Percentiles rank a stretch among this genome's conserved stretches.
phyloP scores from a whole-genome alignment of 768 basidiomycete species.

The Mycena galopus region DNA sequence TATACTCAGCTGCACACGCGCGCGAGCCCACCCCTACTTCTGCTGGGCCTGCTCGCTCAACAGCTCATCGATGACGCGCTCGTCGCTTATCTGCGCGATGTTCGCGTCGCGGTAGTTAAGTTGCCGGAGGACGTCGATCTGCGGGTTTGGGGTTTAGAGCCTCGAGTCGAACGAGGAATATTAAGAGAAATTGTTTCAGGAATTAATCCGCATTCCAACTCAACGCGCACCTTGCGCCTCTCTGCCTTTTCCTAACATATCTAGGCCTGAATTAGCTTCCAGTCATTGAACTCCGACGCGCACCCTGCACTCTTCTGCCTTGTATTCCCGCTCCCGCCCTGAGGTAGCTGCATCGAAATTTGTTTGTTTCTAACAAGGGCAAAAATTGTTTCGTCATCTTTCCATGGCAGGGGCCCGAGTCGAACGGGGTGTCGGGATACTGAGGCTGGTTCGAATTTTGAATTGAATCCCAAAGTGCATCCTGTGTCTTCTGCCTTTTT shows the following conservation, averaged over 20 bases:
- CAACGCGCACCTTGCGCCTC: too few relatives aligned
- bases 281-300: not conserved
- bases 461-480: not conserved
- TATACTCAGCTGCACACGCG: too few relatives aligned
- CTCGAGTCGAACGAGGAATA: too few relatives aligned
- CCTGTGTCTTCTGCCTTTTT: not conserved
- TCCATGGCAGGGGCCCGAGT: constrained; percentile 1
- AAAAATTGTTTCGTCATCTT: too few relatives aligned
- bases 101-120: constrained; percentile 91
- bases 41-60: constrained; percentile 75
- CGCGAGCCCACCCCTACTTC: too few relatives aligned
- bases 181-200: too few relatives aligned
- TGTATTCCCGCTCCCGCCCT: too few relatives aligned
- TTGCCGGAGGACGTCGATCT: constrained; percentile 92
- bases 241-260: not conserved
- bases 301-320: not conserved
- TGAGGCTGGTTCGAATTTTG: not conserved
- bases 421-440: not conserved
- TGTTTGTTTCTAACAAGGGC: too few relatives aligned
- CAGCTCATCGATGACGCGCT: constrained; percentile 88
- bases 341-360: too few relatives aligned
- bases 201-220: too few relatives aligned
- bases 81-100: constrained; percentile 83
- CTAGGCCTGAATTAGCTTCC: too few relatives aligned
- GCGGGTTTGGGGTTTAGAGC: not conserved